Evolutionary conservation across 192 early-diverging fungal species (phyloP).

Genomic region (Helicostylum pulchrum): DNA sequence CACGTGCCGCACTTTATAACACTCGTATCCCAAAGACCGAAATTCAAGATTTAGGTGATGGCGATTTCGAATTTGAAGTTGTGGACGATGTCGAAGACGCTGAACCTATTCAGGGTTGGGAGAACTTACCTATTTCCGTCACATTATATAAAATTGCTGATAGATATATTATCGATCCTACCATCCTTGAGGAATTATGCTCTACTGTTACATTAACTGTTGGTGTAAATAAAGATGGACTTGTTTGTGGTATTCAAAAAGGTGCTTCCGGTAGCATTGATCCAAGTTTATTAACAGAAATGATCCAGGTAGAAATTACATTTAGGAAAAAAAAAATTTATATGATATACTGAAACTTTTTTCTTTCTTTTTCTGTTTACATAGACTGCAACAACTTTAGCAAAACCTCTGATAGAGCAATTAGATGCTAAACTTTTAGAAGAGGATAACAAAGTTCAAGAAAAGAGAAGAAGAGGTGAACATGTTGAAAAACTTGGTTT

Average conservation of each 20-base stretch:
- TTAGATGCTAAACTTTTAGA: constrained; percentile 45
- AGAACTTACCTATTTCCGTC: constrained; percentile 78
- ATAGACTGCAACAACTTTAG: constrained; percentile 45
- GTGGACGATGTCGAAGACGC: constrained; percentile 86
- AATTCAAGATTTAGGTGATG: constrained; percentile 77
- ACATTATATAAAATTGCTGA: constrained; percentile 88
- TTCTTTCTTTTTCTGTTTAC: not conserved
- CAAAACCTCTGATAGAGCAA: constrained; percentile 44
- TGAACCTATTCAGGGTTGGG: constrained; percentile 69
- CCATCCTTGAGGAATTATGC: constrained; percentile 86
- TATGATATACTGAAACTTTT: not conserved
- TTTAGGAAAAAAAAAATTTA: not conserved
- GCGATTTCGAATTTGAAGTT: constrained; percentile 88
- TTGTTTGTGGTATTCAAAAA: constrained; percentile 89
- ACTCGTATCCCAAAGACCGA: constrained; percentile 82
- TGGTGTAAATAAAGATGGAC: constrained; percentile 73
- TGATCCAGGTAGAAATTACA: constrained; percentile 60
- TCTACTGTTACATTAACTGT: constrained; percentile 77
- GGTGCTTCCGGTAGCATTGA: constrained; percentile 70
- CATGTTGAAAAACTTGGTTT: constrained; percentile 54
- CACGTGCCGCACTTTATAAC: constrained; percentile 84
- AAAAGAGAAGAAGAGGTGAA: constrained; percentile 41
- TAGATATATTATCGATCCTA: constrained; percentile 83
- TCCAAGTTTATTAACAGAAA: constrained; percentile 72
- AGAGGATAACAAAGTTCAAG: constrained; percentile 43